Evolutionary conservation across 1,284 basidiomycete species (phyloP).

Genomic region (Vanrija sp.): DNA sequence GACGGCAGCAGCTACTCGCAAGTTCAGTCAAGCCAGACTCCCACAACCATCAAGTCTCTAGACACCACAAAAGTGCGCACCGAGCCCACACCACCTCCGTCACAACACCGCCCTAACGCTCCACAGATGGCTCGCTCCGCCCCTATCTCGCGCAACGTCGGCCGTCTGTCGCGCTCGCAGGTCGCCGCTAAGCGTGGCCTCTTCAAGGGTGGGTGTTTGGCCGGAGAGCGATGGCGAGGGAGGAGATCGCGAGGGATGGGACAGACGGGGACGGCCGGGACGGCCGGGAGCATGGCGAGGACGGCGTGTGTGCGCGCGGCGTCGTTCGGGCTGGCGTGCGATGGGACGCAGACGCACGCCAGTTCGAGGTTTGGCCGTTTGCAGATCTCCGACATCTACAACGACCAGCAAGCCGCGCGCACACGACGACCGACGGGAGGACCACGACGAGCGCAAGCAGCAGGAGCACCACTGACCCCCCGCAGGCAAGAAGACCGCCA

Average conservation of each 20-base stretch:
- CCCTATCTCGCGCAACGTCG: slow-evolving; percentile 76
- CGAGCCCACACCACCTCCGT: slow-evolving; percentile 1
- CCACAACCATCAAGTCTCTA: slow-evolving; percentile 17
- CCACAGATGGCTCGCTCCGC: slow-evolving; percentile 86
- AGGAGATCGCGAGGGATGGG: background rate
- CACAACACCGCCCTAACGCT: slow-evolving; percentile 2
- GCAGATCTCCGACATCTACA: no score
- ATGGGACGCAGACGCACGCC: background rate
- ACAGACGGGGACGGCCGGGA: no score
- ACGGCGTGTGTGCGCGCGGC: background rate
- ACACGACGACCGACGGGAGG: background rate
- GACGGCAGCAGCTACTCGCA: no score
- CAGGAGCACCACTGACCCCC: background rate
- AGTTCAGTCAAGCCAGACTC: no score
- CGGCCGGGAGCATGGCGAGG: background rate
- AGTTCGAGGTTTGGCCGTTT: background rate
- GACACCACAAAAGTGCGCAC: slow-evolving; percentile 15
- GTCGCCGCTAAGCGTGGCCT: slow-evolving; percentile 72
- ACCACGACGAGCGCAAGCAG: background rate
- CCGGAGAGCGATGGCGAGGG: slow-evolving; percentile 2
- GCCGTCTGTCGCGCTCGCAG: slow-evolving; percentile 76
- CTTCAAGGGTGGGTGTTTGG: slow-evolving; percentile 51
- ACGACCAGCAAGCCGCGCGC: background rate
- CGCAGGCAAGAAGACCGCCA: slow-evolving; percentile 68
- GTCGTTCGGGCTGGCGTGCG: background rate